phyloP scores from a whole-genome alignment of 139 green algal genomes.

The Zygnema circumcarinatum region DNA sequence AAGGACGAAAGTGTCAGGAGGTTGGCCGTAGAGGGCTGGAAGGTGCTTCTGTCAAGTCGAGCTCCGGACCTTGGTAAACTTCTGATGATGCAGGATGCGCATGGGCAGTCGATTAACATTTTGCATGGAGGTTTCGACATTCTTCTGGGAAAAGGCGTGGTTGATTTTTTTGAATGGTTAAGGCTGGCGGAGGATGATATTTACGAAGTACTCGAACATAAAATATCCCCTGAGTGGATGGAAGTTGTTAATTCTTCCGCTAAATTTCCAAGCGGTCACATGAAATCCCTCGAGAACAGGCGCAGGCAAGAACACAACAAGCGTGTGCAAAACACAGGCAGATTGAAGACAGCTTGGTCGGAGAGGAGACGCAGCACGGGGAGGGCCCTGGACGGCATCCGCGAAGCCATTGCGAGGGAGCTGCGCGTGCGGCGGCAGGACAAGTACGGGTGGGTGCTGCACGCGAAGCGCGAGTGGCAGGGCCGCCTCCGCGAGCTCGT shows the following conservation, averaged over 20 bases:
- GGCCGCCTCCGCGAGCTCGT: constrained; percentile 11
- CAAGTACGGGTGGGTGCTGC: constrained; percentile 38
- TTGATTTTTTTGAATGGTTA: constrained; percentile 48
- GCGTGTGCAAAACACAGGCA: not conserved
- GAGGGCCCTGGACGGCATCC: not conserved
- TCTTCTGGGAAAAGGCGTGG: constrained; percentile 22
- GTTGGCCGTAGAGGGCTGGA: constrained; percentile 32
- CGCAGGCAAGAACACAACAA: constrained; percentile 31
- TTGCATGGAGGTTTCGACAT: constrained; percentile 52
- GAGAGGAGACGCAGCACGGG: not conserved
- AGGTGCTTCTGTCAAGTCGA: constrained; percentile 39
- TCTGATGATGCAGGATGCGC: constrained; percentile 24
- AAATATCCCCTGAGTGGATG: constrained; percentile 28
- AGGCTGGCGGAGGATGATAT: constrained; percentile 18
- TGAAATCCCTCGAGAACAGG: constrained; percentile 30
- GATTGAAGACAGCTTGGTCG: not conserved
- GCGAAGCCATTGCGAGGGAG: not conserved
- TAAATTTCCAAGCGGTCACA: constrained; percentile 10
- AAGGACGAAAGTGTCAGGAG: constrained; percentile 23
- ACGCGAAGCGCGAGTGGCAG: constrained; percentile 29
- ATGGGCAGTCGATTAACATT: constrained; percentile 25
- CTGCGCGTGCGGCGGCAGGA: constrained; percentile 23
- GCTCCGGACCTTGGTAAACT: constrained; percentile 11
- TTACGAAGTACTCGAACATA: constrained; percentile 15
- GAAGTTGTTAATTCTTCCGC: constrained; percentile 23